Evolutionary conservation across 805 yeast species (phyloP), one percentile per base, ranked within the genome.

Genomic region (Brettanomyces naardenensis): DNA sequence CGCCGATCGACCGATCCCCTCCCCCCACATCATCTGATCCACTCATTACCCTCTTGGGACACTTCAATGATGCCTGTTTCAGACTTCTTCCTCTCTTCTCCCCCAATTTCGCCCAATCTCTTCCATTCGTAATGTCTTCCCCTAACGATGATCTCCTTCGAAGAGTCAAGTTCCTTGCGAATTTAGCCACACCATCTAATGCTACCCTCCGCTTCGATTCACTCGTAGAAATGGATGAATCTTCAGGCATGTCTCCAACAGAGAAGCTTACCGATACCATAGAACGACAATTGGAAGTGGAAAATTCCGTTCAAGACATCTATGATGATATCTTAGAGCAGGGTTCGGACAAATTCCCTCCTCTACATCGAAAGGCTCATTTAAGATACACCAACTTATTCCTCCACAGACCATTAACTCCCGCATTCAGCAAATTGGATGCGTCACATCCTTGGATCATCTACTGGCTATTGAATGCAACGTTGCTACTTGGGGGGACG

Each of bases 361-460:
- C 19, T 1, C 40, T 62, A 25, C 32, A 48, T 28, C 54, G 51
- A 26, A 54, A 54, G 4, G 43, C 46, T 1, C 88, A 81, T 51
- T 38, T 53, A 7, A 42, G 44, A 36, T 82, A 67, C 49, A 56
- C 75, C 11, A 56, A 62, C 17, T 41, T 52, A n/a, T 61, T 64
- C 15, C 58, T 76, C 19, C 47, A 53, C 7, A 52, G 58, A 9
- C 61, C 68, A 14, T 64, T 83, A 20, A 83, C 88, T 0, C 44
- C 60, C 2, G 62, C 56, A 6, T 80, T 71, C 54, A 53, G 58
- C 3, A 69, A 70, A 0, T 64, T 86, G 33, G 97, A 90, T 58
- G 92, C 97, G 0, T 83, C 92, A n/a, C 88, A 81, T 43, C 78
- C 95, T 0, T 92, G 97, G 97, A 62, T 90, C 51, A 41, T 84